These are phyloP conservation scores for Euphorbia lathyris DNA, from an alignment of 345 rosid genomes.

Conservation along the genomic window DNA sequence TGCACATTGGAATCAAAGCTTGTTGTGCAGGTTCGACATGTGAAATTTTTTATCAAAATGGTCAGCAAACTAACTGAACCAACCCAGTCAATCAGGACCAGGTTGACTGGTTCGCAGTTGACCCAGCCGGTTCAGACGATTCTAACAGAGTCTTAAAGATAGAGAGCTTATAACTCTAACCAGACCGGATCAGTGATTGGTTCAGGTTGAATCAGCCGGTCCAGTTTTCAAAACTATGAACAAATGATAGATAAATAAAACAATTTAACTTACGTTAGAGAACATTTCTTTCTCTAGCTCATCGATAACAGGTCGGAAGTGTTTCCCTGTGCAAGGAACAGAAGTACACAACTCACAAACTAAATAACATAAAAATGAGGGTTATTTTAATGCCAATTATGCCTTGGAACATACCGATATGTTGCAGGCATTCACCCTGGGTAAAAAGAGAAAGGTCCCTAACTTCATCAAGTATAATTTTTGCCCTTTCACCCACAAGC, in stretches of 20 bases:
- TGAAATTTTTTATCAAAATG: no score
- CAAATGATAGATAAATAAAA: background rate
- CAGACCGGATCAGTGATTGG: no score
- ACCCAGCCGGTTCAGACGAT: no score
- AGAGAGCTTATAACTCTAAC: no score
- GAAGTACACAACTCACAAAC: constrained; percentile 17
- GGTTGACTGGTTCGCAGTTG: no score
- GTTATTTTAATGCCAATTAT: background rate
- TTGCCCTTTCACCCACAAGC: constrained; percentile 80
- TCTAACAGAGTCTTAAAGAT: no score
- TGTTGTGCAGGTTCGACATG: no score
- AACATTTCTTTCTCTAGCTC: constrained; percentile 44
- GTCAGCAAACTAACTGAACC: no score
- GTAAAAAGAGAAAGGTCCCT: constrained; percentile 65
- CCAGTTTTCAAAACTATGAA: background rate
- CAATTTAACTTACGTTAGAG: constrained; percentile 16
- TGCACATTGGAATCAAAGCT: no score
- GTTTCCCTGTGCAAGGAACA: constrained; percentile 54
- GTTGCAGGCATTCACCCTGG: constrained; percentile 64
- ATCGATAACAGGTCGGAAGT: constrained; percentile 63
- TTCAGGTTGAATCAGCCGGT: no score
- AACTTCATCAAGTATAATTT: constrained; percentile 85
- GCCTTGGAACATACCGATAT: constrained; percentile 55
- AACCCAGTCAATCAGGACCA: no score
- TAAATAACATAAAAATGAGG: constrained; percentile 12